phyloP scores from a whole-genome alignment of 495 filamentous ascomycete genomes.

The Aspergillus avenaceus region DNA sequence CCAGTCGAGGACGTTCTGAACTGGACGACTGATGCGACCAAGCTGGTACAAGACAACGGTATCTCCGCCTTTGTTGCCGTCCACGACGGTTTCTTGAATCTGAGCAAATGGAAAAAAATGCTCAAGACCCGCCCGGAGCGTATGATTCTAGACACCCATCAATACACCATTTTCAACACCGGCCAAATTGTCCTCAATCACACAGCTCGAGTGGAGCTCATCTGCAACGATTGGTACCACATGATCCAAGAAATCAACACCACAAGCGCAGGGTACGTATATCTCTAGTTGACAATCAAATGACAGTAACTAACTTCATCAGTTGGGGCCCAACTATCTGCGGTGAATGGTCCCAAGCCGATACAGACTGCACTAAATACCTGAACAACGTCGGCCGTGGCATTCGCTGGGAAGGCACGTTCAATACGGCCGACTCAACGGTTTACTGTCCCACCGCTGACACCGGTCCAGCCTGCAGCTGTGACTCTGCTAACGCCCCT shows the following conservation, averaged over 20 bases:
- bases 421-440: conserved; percentile 55
- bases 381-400: conserved; percentile 89
- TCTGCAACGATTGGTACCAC: conserved; percentile 78
- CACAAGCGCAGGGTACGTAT: conserved; percentile 63
- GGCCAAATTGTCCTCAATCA: conserved; percentile 70
- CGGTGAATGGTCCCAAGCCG: conserved; percentile 97
- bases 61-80: conserved; percentile 64
- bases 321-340: conserved; percentile 93
- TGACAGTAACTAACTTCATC: conserved; percentile 2
- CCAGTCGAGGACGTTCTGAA: conserved; percentile 53
- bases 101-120: conserved; percentile 73
- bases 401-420: conserved; percentile 85
- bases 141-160: conserved; percentile 86
- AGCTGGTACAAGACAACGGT: conserved; percentile 66
- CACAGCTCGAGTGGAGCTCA: conserved; percentile 71
- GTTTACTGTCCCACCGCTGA: conserved; percentile 67
- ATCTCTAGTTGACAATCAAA: no score
- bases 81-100: conserved; percentile 80
- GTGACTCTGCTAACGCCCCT: conserved; percentile 70
- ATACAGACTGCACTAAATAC: conserved; percentile 87
- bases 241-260: conserved; percentile 70
- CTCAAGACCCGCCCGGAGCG: conserved; percentile 46
- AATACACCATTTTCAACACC: conserved; percentile 86
- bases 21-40: conserved; percentile 65
- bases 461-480: conserved; percentile 56